Evolutionary conservation across 495 filamentous ascomycete genomes (phyloP), one percentile per base, ranked within the genome.

Genomic region (Penicillium longicatenatum): DNA sequence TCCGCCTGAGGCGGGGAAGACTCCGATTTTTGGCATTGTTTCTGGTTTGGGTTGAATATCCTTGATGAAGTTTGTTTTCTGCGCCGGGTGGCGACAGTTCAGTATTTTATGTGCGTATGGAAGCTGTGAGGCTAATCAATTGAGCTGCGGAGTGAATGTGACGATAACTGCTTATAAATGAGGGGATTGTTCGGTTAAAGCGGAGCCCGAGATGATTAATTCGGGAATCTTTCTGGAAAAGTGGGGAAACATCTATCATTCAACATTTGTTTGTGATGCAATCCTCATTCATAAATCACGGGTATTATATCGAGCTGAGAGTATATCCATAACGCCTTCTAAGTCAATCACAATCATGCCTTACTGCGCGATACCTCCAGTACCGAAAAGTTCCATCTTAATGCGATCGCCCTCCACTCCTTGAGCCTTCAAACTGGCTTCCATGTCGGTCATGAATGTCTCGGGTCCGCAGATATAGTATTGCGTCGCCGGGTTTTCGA

Each of bases 381-480:
- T 88, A 0, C 84, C 84, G 59, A 89, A 91, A 14, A 87, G 66
- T 69, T 91, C 88, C 63, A 89, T 76, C 64, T 84, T 78, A 21
- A 89, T 77, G 57, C 82, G 79, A 10, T 79, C 80, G 42, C 65
- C 67, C 4, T 59, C 61, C 0, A 90, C 86, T 0, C 87, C 86
- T 45, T 64, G 62, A 0, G 56, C 71, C 44, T 76, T 63, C 56
- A 91, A 73, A 41, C 67, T 69, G 10, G 65, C 57, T 56, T 82
- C 64, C 26, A 80, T 74, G 20, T 82, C 81, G 4, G 73, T 67
- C 89, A 90, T 92, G 75, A 91, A 91, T 6, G 59, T 51, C 39
- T 75, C 77, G 0, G 88, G 88, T 1, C 88, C 89, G 54, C 89
- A 92, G 57, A 89, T 70, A 66, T 82, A 91, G 67, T 90, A 92